A percentile compares a stretch with the other conserved stretches of the same genome.
These are phyloP conservation scores for Alternaria dauci DNA, from an alignment of 2,329 filamentous ascomycete genomes.

Conservation along the genomic window DNA sequence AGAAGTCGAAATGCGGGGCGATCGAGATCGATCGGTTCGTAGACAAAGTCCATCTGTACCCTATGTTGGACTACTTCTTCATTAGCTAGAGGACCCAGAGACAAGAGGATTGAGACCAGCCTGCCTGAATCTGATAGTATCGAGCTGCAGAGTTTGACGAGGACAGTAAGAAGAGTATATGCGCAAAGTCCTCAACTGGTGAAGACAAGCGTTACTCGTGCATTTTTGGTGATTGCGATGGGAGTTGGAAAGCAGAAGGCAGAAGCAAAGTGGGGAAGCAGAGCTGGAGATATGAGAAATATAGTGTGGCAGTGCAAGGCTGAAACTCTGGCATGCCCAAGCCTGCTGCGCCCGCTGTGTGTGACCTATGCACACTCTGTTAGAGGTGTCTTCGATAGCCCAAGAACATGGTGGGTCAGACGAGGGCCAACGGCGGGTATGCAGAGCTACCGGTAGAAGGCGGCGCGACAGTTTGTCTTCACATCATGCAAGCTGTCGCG, in stretches of 20 bases:
- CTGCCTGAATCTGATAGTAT: background rate
- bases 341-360: too few species aligned
- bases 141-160: background rate
- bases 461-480: too few species aligned
- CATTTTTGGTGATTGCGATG: background rate
- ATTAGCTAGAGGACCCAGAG: background rate
- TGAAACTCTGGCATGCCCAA: background rate
- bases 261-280: background rate
- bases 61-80: background rate
- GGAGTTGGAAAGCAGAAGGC: background rate
- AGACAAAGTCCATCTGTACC: background rate
- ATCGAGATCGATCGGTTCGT: background rate
- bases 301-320: conserved; percentile 1
- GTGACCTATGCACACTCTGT: fast-evolving
- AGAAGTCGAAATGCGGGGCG: background rate
- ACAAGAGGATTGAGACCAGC: background rate
- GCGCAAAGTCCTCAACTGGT: background rate
- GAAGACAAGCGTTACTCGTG: background rate
- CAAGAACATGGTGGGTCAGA: too few species aligned
- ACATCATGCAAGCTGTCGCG: too few species aligned
- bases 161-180: background rate
- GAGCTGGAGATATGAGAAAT: background rate
- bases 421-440: too few species aligned
- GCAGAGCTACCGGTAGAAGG: too few species aligned
- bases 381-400: too few species aligned